phyloP scores from a whole-genome alignment of 2,329 filamentous ascomycete species.

The Neofusicoccum cordaticola region DNA sequence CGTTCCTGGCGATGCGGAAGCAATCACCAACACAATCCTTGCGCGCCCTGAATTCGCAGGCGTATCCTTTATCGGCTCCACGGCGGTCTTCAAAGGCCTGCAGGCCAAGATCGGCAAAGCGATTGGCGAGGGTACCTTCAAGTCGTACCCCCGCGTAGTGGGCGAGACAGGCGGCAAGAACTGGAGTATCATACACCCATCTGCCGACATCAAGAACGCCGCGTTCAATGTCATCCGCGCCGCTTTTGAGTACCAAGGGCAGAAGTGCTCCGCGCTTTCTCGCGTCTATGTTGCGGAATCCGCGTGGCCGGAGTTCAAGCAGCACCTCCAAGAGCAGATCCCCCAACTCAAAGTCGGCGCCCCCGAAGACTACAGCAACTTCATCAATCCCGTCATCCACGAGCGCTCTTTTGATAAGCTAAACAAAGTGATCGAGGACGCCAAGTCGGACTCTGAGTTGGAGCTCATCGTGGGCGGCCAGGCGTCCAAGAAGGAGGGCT shows the following conservation, averaged over 20 bases:
- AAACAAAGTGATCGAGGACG: slow-evolving; percentile 71
- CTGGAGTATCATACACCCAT: slow-evolving; percentile 78
- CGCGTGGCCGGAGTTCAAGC: slow-evolving; percentile 68
- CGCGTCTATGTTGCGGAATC: slow-evolving; percentile 75
- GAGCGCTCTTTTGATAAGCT: slow-evolving; percentile 78
- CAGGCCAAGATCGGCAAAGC: slow-evolving; percentile 85
- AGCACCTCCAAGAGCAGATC: slow-evolving; percentile 64
- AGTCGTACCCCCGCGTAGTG: slow-evolving; percentile 81
- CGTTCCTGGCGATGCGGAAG: slow-evolving; percentile 80
- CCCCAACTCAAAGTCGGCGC: slow-evolving; percentile 67
- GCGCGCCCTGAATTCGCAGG: slow-evolving; percentile 77
- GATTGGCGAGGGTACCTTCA: slow-evolving; percentile 77
- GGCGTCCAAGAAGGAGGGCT: slow-evolving; percentile 75
- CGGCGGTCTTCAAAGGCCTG: slow-evolving; percentile 81
- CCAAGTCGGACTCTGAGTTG: slow-evolving; percentile 71
- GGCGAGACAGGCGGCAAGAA: slow-evolving; percentile 93
- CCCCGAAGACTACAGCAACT: slow-evolving; percentile 70
- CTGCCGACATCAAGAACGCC: slow-evolving; percentile 74
- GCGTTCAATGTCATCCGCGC: slow-evolving; percentile 79
- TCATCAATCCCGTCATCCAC: slow-evolving; percentile 86
- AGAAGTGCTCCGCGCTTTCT: slow-evolving; percentile 86
- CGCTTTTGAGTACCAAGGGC: slow-evolving; percentile 86
- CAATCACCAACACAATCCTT: slow-evolving; percentile 76
- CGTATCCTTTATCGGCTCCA: slow-evolving; percentile 94
- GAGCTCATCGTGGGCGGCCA: slow-evolving; percentile 72